Evolutionary conservation across 108 stramenopile species (phyloP).

Genomic region (Discostella stelligeroides): DNA sequence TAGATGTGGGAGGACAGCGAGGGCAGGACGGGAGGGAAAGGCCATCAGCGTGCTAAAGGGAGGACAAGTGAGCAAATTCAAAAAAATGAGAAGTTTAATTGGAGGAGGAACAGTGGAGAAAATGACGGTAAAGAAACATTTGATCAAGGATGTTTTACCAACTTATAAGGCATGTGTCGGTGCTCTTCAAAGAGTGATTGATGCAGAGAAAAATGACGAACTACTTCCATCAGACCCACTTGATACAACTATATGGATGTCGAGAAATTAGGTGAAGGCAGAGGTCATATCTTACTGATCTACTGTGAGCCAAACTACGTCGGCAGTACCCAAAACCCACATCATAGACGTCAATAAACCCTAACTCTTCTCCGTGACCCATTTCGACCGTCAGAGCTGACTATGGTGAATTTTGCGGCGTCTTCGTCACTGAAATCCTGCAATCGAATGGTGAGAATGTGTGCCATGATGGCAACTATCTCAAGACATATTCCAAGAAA

Average conservation of each 20-base stretch:
- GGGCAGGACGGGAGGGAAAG: constrained; percentile 70
- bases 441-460: constrained; percentile 30
- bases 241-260: constrained; percentile 27
- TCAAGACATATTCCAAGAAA: constrained; percentile 42
- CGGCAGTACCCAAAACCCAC: too few relatives aligned
- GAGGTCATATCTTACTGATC: too few relatives aligned
- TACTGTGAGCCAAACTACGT: too few relatives aligned
- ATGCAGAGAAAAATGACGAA: constrained; percentile 64
- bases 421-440: constrained; percentile 10
- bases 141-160: constrained; percentile 53
- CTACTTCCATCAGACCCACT: constrained; percentile 32
- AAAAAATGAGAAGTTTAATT: constrained; percentile 65
- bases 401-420: not conserved
- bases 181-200: constrained; percentile 58
- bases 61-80: constrained; percentile 70
- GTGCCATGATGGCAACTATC: constrained; percentile 34
- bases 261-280: not conserved
- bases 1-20: constrained; percentile 83
- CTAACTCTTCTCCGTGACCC: not conserved
- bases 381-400: not conserved
- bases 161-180: constrained; percentile 59
- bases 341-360: not conserved
- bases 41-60: constrained; percentile 77
- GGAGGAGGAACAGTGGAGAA: constrained; percentile 44
- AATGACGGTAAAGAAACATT: constrained; percentile 58